Base-by-base conservation (phyloP, 73 alveolate genomes). In the Breviolum minutum region DNA sequence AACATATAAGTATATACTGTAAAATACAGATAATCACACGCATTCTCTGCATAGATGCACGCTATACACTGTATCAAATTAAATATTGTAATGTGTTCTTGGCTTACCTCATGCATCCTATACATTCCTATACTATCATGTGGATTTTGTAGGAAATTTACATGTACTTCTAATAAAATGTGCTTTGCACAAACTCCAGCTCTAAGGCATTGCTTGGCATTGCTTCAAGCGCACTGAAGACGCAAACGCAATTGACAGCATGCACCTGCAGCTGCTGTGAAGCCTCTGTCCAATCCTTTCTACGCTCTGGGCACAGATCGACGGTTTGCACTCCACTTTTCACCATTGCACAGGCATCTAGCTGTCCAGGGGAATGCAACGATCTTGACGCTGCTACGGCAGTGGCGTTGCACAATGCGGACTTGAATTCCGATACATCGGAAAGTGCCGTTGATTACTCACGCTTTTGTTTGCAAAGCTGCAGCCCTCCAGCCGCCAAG, bases 241-340 rank as follows among this genome's bases (percentile, higher is more conserved):
- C 70, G 61, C 40, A 69, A 62, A 89, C 86, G 29, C 30, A 69
- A 26, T 86, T 89, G 26, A 89, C 96, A 19, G 96, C 96, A 16
- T 89, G 96, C 96, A 89, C 96, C 62, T 89, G 96, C 96, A 89
- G 96, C 71, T 89, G 96, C 96, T 89, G 96, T 13, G 96, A 89
- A 48, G 96, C 96, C 27, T 29, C 84, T 7, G 69, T 24, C 48
- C 73, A 22, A 7, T 69, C 71, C n/a, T 70, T 89, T 73, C 96
- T 68, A 12, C 71, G 85, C 32, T n/a, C 27, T 1, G 89, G 32
- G 14, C 32, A 69, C 69, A 17, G 29, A 17, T n/a, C 96, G 7
- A 71, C 32, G 70, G 71, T 89, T 20, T 89, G 96, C 96, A 89
- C 96, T 7, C 96, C 96, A 19, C 96, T 89, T 61, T 89, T 89